Evolutionary conservation across 805 yeast species (phyloP).

Genomic region (Maudiozyma serrabonitensis): DNA sequence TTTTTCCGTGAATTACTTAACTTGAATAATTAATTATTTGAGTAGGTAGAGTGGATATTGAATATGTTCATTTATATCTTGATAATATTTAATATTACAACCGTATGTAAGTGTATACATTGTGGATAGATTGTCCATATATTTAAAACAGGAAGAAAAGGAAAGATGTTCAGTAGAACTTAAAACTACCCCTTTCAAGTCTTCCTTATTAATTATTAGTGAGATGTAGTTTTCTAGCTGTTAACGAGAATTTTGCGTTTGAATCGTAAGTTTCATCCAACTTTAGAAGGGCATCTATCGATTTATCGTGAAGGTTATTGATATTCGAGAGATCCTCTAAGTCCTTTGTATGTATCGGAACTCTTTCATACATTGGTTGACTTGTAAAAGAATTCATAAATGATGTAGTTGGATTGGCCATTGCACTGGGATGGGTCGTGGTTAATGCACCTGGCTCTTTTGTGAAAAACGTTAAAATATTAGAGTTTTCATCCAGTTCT

Average conservation of each 20-base stretch:
- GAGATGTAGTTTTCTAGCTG: background rate
- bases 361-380: background rate
- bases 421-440: too few species aligned
- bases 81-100: background rate
- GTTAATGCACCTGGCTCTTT: too few species aligned
- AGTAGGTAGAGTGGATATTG: too few species aligned
- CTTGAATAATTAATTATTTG: background rate
- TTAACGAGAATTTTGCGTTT: background rate
- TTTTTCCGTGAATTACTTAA: too few species aligned
- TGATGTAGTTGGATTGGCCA: too few species aligned
- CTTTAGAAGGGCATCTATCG: background rate
- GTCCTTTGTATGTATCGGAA: background rate
- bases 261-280: background rate
- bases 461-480: too few species aligned
- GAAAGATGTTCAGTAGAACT: too few species aligned
- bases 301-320: background rate
- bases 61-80: background rate
- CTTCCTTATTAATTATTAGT: too few species aligned
- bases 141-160: background rate
- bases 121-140: background rate
- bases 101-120: background rate
- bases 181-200: too few species aligned
- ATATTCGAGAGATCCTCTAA: background rate
- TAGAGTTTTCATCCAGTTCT: too few species aligned
- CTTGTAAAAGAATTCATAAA: too few species aligned